Evolutionary conservation across 331 rosid genomes (phyloP), one percentile per base, ranked within the genome.

Genomic region (Arachis monticola): DNA sequence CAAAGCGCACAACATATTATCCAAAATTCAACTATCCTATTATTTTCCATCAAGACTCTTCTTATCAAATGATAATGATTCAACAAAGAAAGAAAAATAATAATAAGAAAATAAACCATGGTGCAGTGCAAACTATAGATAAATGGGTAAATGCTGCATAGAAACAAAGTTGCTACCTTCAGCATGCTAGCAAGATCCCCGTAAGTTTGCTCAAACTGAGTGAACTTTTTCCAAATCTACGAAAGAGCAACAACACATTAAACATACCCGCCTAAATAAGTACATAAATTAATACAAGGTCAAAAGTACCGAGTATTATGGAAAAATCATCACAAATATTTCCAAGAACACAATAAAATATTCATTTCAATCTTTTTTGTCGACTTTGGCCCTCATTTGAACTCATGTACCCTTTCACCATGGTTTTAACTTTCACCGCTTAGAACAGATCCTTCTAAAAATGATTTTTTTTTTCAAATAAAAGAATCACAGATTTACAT

Each of bases 101-200:
- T 69, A 51, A n/a, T 56, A 52, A 44, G 41, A 57, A 48, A 11
- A 2, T 6, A 32, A 42, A 41, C 63, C 10, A 64, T 77, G 67
- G 40, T 3, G 8, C 58, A 47, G 12, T 68, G 50, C 13, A 13
- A 79, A 38, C 55, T 7, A 30, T 1, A 52, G 64, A 62, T 70
- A 10, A 22, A 57, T 70, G 47, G 68, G 69, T 44, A 31, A 74
- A 75, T 63, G 40, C 7, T 60, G 47, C 58, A 72, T 53, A 31
- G 10, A 65, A 67, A 62, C 22, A 53, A 46, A 32, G 63, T 2
- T 56, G 32, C 60, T 76, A 92, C 99, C 97, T 94, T 94, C 85
- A 88, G 82, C 97, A 94, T 88, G 84, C 97, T 88, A 30, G 91
- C 87, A 86, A 94, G 87, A 84, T 94, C 99, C 67, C 99, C 99